Evolutionary conservation across 225 moss, liverwort and hornwort species (phyloP), one percentile per base, ranked within the genome.

Genomic region (Climacium dendroides): DNA sequence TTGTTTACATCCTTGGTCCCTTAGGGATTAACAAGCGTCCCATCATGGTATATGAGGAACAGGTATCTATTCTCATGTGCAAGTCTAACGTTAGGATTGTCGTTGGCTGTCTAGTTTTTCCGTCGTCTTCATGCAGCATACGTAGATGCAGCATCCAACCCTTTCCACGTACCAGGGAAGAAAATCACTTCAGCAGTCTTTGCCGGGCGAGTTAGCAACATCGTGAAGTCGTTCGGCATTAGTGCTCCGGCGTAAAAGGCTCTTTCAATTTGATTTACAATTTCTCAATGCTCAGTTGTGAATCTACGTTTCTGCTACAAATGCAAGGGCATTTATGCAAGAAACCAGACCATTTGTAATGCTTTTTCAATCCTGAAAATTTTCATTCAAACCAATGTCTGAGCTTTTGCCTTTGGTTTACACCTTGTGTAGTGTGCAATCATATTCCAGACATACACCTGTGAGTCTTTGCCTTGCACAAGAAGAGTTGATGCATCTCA

Each of bases 111-210:
- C 79, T 96, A 98, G 98, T 96, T 98, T 92, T 97, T 97, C 87
- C 93, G 96, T 60, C 95, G 96, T 67, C 95, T 98, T 80, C 98
- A 97, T 93, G 89, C 96, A 87, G 95, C 96, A 39, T 97, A 96
- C 82, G 97, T 95, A 19, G 98, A 98, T 88, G 96, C 96, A 65
- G 96, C 97, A 61, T 96, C 98, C 82, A 98, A 98, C 84, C 98
- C 97, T 47, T 98, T 98, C 72, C 98, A 97, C 69, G 96, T 97
- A 37, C 98, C 97, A n/a, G 96, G 97, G 65, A 98, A 98, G 92
- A 96, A 92, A 88, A 97, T 97, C 83, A 96, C 96, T 16, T 96
- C 98, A 20, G 79, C 95, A 87, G 95, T 91, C 45, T 98, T 98
- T 85, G 90, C 96, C 54, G 97, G 96, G 87, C 95, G 94, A 92